Evolutionary conservation across 2,329 filamentous ascomycete genomes (phyloP).

Genomic region (Arachnopeziza araneosa): DNA sequence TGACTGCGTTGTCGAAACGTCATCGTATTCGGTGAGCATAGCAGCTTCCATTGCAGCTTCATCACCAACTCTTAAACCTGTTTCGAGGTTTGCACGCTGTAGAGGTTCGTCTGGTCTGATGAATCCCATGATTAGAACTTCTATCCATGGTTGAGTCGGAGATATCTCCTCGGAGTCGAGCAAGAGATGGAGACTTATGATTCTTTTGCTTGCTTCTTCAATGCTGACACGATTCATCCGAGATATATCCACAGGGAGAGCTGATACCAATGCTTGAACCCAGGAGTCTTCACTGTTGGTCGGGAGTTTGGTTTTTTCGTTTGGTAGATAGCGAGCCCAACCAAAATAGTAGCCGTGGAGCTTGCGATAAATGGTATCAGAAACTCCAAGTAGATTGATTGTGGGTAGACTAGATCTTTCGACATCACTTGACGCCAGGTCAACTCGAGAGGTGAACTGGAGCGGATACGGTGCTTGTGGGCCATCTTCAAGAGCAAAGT

Average conservation of each 20-base stretch:
- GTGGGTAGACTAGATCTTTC: not conserved
- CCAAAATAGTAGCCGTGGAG: slow-evolving; percentile 60
- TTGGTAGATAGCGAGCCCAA: slow-evolving; percentile 45
- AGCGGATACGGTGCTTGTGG: slow-evolving; percentile 50
- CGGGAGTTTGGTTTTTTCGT: slow-evolving; percentile 32
- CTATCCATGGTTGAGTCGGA: slow-evolving; percentile 42
- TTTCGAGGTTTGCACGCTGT: slow-evolving; percentile 39
- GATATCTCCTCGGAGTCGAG: slow-evolving; percentile 41
- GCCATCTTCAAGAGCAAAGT: slow-evolving; percentile 38
- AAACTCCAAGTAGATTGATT: slow-evolving; percentile 35
- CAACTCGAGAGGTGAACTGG: slow-evolving; percentile 45
- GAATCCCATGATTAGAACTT: slow-evolving; percentile 56
- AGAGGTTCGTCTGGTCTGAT: slow-evolving; percentile 38
- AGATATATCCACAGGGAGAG: slow-evolving; percentile 44
- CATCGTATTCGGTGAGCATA: slow-evolving; percentile 34
- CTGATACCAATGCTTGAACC: slow-evolving; percentile 54
- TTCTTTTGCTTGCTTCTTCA: slow-evolving; percentile 43
- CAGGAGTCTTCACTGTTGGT: slow-evolving; percentile 39
- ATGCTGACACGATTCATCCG: slow-evolving; percentile 14
- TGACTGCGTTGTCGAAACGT: slow-evolving; percentile 32
- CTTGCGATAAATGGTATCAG: slow-evolving; percentile 46
- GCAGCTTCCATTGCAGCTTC: slow-evolving; percentile 34
- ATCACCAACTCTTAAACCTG: slow-evolving; percentile 38
- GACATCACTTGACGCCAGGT: slow-evolving; percentile 25
- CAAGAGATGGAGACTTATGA: slow-evolving; percentile 48